Conservation (phyloP, 225 moss, liverwort and hornwort genomes). For the Marchantia polymorpha region DNA sequence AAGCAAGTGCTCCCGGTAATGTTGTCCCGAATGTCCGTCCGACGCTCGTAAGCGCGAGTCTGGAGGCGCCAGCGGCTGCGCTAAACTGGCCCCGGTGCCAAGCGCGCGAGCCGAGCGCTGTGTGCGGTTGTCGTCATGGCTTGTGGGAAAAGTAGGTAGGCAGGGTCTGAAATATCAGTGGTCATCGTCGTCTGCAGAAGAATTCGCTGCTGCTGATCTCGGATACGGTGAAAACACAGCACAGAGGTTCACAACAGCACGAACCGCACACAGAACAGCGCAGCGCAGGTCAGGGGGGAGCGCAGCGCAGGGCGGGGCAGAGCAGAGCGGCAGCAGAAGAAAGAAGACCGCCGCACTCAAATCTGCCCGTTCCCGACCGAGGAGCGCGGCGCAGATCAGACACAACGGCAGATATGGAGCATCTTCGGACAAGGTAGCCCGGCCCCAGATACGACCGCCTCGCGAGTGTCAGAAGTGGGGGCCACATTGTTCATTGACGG, state of each 20-base stretch:
- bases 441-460: not conserved
- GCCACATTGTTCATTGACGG: constrained; percentile 14
- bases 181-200: not conserved
- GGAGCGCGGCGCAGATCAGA: constrained; percentile 23
- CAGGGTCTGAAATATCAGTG: not conserved
- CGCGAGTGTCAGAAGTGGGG: not conserved
- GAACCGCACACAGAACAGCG: not conserved
- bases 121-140: not conserved
- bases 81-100: not conserved
- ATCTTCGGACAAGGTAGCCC: constrained; percentile 22
- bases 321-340: not conserved
- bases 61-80: not conserved
- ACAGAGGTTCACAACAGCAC: too few relatives aligned
- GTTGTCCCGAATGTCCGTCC: not conserved
- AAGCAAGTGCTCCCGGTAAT: not conserved
- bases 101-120: not conserved
- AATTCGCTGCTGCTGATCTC: not conserved
- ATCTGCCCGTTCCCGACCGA: constrained; percentile 24
- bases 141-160: not conserved
- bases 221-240: not conserved
- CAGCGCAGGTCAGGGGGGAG: not conserved
- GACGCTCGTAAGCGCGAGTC: not conserved
- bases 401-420: constrained; percentile 23
- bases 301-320: not conserved
- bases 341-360: constrained; percentile 12